phyloP scores from a whole-genome alignment of 2,329 filamentous ascomycete species.

The Aureobasidium leucospermi region DNA sequence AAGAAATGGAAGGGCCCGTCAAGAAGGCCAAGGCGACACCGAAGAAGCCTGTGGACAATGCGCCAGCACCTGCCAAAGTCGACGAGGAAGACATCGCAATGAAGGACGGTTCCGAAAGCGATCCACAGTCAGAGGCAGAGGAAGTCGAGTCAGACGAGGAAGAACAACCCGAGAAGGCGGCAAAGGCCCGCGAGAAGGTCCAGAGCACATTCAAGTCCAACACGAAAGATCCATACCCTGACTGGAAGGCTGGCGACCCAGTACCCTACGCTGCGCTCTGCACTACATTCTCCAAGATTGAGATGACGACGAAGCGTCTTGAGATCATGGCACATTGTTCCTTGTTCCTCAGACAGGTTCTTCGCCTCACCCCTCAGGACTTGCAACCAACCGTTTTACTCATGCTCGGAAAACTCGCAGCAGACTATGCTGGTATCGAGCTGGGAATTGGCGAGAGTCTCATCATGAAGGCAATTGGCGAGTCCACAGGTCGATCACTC shows the following conservation, averaged over 20 bases:
- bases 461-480: constrained; percentile 97
- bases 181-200: constrained; percentile 71
- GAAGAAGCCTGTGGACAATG: constrained; percentile 1
- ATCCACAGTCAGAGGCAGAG: constrained; percentile 25
- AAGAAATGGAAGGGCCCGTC: constrained; percentile 28
- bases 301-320: constrained; percentile 87
- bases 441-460: constrained; percentile 96
- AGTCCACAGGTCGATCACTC: constrained; percentile 81
- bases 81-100: constrained; percentile 20
- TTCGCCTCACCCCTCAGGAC: constrained; percentile 81
- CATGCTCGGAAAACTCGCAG: constrained; percentile 97
- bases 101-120: constrained; percentile 16
- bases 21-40: not conserved
- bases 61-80: constrained; percentile 5
- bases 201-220: constrained; percentile 66
- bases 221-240: constrained; percentile 77
- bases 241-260: constrained; percentile 83
- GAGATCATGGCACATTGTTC: constrained; percentile 85
- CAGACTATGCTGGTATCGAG: constrained; percentile 93
- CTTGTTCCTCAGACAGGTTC: constrained; percentile 85
- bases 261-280: constrained; percentile 94
- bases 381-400: constrained; percentile 81
- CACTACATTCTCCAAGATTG: constrained; percentile 87
- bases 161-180: constrained; percentile 63
- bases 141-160: constrained; percentile 43